phyloP scores from a whole-genome alignment of 75 land plant species.

The Azolla pinnata region DNA sequence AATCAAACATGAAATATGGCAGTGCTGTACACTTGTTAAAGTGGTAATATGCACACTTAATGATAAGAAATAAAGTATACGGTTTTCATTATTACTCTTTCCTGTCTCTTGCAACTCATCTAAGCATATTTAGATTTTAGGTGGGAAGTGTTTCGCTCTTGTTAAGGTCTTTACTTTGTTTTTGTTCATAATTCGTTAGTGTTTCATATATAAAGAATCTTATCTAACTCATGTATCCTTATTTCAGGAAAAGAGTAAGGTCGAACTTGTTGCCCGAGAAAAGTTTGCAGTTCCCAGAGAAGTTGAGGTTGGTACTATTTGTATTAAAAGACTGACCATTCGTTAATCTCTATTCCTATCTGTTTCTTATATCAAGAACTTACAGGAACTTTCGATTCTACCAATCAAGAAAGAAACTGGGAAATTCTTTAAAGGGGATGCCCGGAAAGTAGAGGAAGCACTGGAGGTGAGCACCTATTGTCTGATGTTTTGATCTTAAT shows the following conservation, averaged over 20 bases:
- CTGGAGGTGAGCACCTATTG: constrained; percentile 49
- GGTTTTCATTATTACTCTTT: no score
- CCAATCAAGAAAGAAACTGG: constrained; percentile 82
- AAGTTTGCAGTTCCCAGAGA: constrained; percentile 73
- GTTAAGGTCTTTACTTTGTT: no score
- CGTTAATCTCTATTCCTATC: no score
- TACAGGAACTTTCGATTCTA: constrained; percentile 64
- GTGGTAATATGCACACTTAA: no score
- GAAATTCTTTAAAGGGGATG: constrained; percentile 64
- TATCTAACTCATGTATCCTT: neutral
- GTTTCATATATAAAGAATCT: neutral
- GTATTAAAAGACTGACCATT: no score
- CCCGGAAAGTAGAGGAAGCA: constrained; percentile 68
- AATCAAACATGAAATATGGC: no score
- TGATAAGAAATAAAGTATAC: no score
- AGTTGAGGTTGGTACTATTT: constrained; percentile 90
- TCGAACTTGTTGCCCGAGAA: constrained; percentile 74
- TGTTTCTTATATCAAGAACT: no score
- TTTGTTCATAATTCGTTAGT: no score
- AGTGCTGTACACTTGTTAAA: no score
- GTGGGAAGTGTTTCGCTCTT: no score
- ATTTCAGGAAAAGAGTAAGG: constrained; percentile 71
- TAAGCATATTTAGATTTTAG: neutral
- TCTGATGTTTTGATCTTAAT: no score
- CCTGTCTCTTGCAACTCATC: neutral